phyloP scores from a whole-genome alignment of 108 stramenopile species.

The Asterionellopsis glacialis region DNA sequence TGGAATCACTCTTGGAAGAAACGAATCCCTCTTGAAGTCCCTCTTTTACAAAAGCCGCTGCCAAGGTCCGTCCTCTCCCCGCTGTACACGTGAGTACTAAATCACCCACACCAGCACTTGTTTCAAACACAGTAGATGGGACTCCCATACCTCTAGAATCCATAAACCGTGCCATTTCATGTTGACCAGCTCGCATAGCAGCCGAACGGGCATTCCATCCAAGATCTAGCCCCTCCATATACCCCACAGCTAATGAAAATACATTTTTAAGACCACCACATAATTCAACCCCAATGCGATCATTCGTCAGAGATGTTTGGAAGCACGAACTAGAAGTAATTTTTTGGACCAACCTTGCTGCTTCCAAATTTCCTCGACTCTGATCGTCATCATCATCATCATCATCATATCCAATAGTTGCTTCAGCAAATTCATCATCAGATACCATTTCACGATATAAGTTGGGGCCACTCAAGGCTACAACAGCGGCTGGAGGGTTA shows the following conservation, averaged over 20 bases:
- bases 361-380: not conserved
- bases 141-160: not conserved
- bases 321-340: slow-evolving; percentile 1
- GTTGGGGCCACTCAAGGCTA: slow-evolving; percentile 8
- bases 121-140: slow-evolving; percentile 4
- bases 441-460: slow-evolving; percentile 3
- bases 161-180: slow-evolving; percentile 10
- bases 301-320: not conserved
- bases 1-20: not conserved
- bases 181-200: slow-evolving; percentile 1
- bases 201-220: slow-evolving; percentile 8
- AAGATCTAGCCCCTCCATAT: slow-evolving; percentile 1
- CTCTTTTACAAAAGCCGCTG: slow-evolving; percentile 6
- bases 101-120: slow-evolving; percentile 4
- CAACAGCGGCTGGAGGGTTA: not conserved
- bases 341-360: not conserved
- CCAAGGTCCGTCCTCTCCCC: slow-evolving; percentile 1
- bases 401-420: slow-evolving; percentile 4
- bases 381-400: not conserved
- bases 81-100: slow-evolving; percentile 6
- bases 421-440: slow-evolving; percentile 3
- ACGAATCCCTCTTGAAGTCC: not conserved
- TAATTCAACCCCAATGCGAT: slow-evolving; percentile 1
- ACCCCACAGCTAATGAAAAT: slow-evolving; percentile 6
- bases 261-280: slow-evolving; percentile 9